A percentile compares a stretch with the other conserved stretches of the same genome.
These are phyloP conservation scores for Teratosphaeria epicoccoides DNA, from an alignment of 2,329 filamentous ascomycete genomes.

Conservation along the genomic window DNA sequence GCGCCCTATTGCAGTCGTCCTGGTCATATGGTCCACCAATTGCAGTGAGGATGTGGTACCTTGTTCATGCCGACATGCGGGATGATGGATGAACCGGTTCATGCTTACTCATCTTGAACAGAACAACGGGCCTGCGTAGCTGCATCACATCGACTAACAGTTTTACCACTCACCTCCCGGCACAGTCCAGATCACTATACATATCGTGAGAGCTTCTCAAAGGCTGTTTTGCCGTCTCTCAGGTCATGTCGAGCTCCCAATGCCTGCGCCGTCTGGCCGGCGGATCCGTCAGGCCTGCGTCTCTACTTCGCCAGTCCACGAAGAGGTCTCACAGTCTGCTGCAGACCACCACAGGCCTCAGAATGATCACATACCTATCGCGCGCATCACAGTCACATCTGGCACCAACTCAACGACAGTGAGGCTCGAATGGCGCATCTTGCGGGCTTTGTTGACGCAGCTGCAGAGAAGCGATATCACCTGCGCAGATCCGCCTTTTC, in stretches of 20 bases:
- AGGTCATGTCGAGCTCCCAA: constrained; percentile 28
- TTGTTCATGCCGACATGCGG: not conserved
- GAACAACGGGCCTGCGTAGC: not conserved
- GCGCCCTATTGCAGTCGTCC: not conserved
- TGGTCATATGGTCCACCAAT: not conserved
- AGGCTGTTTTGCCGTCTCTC: constrained; percentile 19
- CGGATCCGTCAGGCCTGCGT: constrained; percentile 14
- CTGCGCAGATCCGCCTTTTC: constrained; percentile 22
- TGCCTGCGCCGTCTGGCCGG: constrained; percentile 27
- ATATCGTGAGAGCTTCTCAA: constrained; percentile 14
- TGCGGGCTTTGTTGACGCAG: constrained; percentile 10
- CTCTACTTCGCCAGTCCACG: constrained; percentile 19
- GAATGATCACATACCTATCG: constrained; percentile 13
- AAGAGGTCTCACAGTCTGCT: constrained; percentile 16
- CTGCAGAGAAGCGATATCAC: constrained; percentile 19
- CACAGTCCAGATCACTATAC: constrained; percentile 1
- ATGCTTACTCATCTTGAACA: not conserved
- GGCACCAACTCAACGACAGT: constrained; percentile 7
- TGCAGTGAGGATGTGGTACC: too few relatives aligned
- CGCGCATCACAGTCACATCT: constrained; percentile 6
- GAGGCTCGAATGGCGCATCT: constrained; percentile 3
- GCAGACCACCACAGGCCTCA: constrained; percentile 12
- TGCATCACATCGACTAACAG: not conserved
- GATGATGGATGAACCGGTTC: not conserved
- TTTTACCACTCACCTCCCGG: constrained; percentile 4